Percentiles rank a stretch among this genome's conserved stretches.
These are phyloP conservation scores for Calamus simplicifolius DNA, from an alignment of 176 grass and related monocot genomes.

Conservation along the genomic window DNA sequence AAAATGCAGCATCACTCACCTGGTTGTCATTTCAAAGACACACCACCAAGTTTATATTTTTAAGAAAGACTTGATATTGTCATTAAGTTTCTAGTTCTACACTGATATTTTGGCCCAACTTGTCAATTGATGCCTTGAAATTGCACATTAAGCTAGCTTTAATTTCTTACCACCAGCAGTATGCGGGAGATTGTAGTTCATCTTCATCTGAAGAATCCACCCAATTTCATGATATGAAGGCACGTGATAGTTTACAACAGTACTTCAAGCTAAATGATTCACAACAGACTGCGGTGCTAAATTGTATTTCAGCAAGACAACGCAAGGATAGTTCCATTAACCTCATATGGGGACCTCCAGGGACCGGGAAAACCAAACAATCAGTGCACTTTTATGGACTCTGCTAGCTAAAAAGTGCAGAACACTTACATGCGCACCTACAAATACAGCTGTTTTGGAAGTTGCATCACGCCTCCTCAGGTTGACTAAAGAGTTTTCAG, in stretches of 20 bases:
- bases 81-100: too few relatives aligned
- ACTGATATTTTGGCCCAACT: too few relatives aligned
- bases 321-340: neutral
- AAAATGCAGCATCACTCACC: too few relatives aligned
- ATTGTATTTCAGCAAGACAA: slow-evolving; percentile 35
- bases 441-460: slow-evolving; percentile 63
- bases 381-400: slow-evolving; percentile 46
- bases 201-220: neutral
- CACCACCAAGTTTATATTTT: too few relatives aligned
- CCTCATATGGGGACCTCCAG: slow-evolving; percentile 71
- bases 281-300: slow-evolving; percentile 28
- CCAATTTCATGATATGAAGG: neutral
- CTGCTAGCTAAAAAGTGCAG: slow-evolving; percentile 21
- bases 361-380: slow-evolving; percentile 79
- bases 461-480: slow-evolving; percentile 36
- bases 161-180: too few relatives aligned
- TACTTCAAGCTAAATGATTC: slow-evolving; percentile 35
- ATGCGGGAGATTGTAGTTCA: neutral
- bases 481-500: slow-evolving; percentile 26
- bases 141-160: too few relatives aligned
- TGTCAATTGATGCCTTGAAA: too few relatives aligned
- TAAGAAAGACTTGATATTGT: too few relatives aligned
- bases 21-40: too few relatives aligned
- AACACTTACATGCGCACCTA: slow-evolving; percentile 60
- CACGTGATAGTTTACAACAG: neutral